Conservation (phyloP, 176 grass and related monocot genomes). For the Rhynchospora tenuis region DNA sequence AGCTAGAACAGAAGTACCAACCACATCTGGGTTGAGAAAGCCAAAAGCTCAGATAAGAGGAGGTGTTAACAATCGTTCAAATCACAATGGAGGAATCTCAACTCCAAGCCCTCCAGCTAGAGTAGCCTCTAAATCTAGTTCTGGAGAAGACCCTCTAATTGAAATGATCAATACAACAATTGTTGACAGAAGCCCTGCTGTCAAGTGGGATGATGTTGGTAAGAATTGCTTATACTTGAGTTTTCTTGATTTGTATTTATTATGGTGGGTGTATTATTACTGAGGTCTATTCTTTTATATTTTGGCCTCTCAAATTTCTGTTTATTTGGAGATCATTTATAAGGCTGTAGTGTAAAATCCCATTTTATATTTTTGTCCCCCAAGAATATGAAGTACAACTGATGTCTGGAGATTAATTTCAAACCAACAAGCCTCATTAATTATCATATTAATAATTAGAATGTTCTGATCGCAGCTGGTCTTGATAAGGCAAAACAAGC, state of each 20-base stretch:
- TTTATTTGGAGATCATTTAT: background rate
- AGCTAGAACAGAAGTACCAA: slow-evolving; percentile 11
- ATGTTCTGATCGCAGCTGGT: slow-evolving; percentile 52
- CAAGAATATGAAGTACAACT: background rate
- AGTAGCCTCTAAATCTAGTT: background rate
- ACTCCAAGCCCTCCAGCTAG: slow-evolving; percentile 14
- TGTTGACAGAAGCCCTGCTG: slow-evolving; percentile 84
- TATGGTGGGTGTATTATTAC: background rate
- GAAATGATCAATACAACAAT: slow-evolving; percentile 97
- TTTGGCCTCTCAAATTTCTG: background rate
- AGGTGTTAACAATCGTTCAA: background rate
- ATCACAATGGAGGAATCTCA: slow-evolving; percentile 10
- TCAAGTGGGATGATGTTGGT: slow-evolving; percentile 97
- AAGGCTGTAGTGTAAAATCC: background rate
- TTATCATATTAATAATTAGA: background rate
- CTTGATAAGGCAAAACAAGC: slow-evolving; percentile 95
- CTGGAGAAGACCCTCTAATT: slow-evolving; percentile 47
- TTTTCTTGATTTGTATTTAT: background rate
- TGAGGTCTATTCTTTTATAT: background rate
- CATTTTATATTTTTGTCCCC: background rate
- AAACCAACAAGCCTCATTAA: background rate
- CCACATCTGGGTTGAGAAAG: background rate
- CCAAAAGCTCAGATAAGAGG: slow-evolving; percentile 16
- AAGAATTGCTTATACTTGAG: slow-evolving; percentile 15
- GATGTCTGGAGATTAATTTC: background rate